These are phyloP conservation scores for Cairneyella variabilis DNA, from an alignment of 495 filamentous ascomycete species.

Conservation along the genomic window DNA sequence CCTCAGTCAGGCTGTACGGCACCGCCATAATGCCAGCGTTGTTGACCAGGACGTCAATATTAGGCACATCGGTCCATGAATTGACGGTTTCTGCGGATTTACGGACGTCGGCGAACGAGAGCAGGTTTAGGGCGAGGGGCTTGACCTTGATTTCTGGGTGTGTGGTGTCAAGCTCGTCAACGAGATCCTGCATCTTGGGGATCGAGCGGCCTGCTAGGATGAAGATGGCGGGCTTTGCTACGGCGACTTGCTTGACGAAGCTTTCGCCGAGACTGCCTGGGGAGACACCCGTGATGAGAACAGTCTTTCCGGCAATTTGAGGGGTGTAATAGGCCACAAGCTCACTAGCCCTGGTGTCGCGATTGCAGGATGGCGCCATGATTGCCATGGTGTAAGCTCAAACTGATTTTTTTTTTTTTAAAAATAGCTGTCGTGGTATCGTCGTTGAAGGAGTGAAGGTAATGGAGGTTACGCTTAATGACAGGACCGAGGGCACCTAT, in stretches of 20 bases:
- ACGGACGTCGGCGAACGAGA: background rate
- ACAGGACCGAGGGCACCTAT: too few relatives aligned
- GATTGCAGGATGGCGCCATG: too few relatives aligned
- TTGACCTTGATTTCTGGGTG: background rate
- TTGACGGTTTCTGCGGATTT: background rate
- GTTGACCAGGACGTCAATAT: constrained; percentile 26
- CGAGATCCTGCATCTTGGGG: background rate
- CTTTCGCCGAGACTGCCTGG: background rate
- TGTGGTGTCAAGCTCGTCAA: background rate
- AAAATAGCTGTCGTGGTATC: too few relatives aligned
- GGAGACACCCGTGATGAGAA: background rate
- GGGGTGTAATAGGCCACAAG: too few relatives aligned
- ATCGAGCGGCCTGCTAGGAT: background rate
- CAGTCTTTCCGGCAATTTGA: background rate
- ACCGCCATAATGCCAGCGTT: constrained; percentile 19
- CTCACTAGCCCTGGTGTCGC: too few relatives aligned
- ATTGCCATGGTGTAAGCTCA: too few relatives aligned
- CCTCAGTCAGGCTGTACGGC: constrained; percentile 14
- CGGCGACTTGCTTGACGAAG: background rate
- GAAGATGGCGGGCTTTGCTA: background rate
- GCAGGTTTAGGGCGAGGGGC: background rate
- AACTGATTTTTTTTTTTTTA: too few relatives aligned
- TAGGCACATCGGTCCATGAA: background rate
- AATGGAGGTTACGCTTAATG: too few relatives aligned
- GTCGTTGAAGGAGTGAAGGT: too few relatives aligned